Evolutionary conservation across 306 rosid genomes (phyloP).

Genomic region (Clitoria ternatea): DNA sequence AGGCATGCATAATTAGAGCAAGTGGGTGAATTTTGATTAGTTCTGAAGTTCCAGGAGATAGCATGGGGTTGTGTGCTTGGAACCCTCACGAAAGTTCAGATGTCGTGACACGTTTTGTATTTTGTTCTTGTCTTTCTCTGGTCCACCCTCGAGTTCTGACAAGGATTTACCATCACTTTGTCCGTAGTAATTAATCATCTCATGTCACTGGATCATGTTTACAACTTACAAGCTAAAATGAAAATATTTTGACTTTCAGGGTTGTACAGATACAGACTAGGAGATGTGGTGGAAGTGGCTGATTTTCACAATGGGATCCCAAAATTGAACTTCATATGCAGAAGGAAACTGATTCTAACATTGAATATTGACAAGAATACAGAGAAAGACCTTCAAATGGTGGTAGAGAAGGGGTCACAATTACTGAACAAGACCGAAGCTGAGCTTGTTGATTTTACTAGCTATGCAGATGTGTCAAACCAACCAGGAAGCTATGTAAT

Average conservation of each 20-base stretch:
- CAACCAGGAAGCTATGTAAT: slow-evolving; percentile 76
- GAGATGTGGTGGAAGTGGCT: slow-evolving; percentile 90
- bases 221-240: not conserved
- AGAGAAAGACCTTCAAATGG: slow-evolving; percentile 81
- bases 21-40: too few relatives aligned
- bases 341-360: slow-evolving; percentile 71
- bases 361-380: slow-evolving; percentile 88
- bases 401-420: slow-evolving; percentile 65
- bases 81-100: not conserved
- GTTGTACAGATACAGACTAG: slow-evolving; percentile 73
- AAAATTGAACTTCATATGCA: slow-evolving; percentile 69
- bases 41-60: too few relatives aligned
- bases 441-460: slow-evolving; percentile 76
- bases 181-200: too few relatives aligned
- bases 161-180: slow-evolving; percentile 8
- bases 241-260: slow-evolving; percentile 40
- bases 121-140: not conserved
- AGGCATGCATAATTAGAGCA: too few relatives aligned
- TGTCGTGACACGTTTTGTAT: not conserved
- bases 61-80: slow-evolving; percentile 13
- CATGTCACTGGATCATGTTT: too few relatives aligned
- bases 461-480: slow-evolving; percentile 51
- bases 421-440: slow-evolving; percentile 42
- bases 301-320: slow-evolving; percentile 80
- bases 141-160: slow-evolving; percentile 14